These are phyloP conservation scores for Aristolochia fimbriata DNA, from an alignment of 164 flowering plant species.

Conservation along the genomic window DNA sequence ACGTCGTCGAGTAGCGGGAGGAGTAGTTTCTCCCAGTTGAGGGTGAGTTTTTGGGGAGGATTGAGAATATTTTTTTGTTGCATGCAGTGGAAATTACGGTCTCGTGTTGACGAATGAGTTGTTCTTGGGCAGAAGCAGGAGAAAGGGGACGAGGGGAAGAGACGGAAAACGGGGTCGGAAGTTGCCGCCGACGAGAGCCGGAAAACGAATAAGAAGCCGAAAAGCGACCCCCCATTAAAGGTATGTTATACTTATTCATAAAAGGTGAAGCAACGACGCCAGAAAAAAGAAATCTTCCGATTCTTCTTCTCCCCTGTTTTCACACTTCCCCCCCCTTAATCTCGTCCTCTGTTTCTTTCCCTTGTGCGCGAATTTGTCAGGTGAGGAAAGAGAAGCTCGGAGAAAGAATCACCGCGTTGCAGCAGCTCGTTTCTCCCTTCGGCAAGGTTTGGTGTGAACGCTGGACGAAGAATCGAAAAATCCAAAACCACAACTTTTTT, in stretches of 20 bases:
- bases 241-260: slow-evolving; percentile 14
- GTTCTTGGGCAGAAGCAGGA: slow-evolving; percentile 4
- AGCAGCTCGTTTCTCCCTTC: slow-evolving; percentile 82
- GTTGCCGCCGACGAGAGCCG: slow-evolving; percentile 3
- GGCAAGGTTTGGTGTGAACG: slow-evolving; percentile 50
- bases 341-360: background rate
- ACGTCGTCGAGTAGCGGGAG: slow-evolving; percentile 28
- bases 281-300: background rate
- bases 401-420: slow-evolving; percentile 70
- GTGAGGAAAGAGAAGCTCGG: slow-evolving; percentile 78
- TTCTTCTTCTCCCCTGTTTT: background rate
- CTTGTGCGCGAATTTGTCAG: slow-evolving; percentile 13
- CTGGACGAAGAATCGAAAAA: background rate
- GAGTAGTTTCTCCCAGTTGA: slow-evolving; percentile 19
- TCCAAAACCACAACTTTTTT: too few species aligned
- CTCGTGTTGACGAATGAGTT: background rate
- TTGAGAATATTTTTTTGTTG: background rate
- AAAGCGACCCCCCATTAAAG: slow-evolving; percentile 33
- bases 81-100: background rate
- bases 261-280: background rate
- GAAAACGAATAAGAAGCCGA: slow-evolving; percentile 27
- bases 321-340: too few species aligned
- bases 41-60: slow-evolving; percentile 11
- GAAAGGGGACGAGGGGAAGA: slow-evolving; percentile 6
- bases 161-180: slow-evolving; percentile 23